Evolutionary conservation across 179 eudicot species (phyloP), one percentile per base, ranked within the genome.

Genomic region (Carnegiea gigantea): DNA sequence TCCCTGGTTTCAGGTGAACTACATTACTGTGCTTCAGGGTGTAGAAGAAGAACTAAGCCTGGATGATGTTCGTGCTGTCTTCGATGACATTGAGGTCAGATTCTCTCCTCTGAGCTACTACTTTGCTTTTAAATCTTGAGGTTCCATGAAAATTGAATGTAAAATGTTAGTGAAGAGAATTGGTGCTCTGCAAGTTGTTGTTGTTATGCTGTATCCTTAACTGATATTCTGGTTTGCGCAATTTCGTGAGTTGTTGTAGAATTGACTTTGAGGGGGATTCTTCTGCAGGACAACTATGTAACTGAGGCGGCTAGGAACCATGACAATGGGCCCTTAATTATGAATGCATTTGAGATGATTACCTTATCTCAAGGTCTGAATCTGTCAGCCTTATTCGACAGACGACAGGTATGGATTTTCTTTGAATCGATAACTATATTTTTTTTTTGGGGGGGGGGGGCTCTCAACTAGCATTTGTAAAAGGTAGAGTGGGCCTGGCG

Each of bases 301-400:
- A 89, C 88, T 67, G 99, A 96, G 83, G 92, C 90, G 82, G 79
- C 98, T 9, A 87, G 68, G 73, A 73, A 78, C 65, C 60, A 79
- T 79, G 86, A 82, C 46, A 80, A 65, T 78, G 96, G 97, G 64
- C 99, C 99, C 82, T 76, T 96, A 71, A 85, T 91, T 64, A 96
- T 96, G 99, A 96, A 96, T 87, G 99, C 99, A 26, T 96, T 96
- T 88, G 99, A 96, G 91, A 94, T 96, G 99, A 94, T 96, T 75
- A 94, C 98, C 71, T 87, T 94, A 73, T 96, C 99, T 71, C 98
- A 96, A 83, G 99, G 99, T 82, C 84, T 95, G 80, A 94, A 95
- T 81, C 88, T 96, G 81, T 92, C 99, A 73, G 97, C 97, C 80
- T 86, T 96, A 88, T 96, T 96, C 85, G 99, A 96, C 84, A 88